Conservation (phyloP, 768 basidiomycete genomes). For the Xerocomellus amylosporus region DNA sequence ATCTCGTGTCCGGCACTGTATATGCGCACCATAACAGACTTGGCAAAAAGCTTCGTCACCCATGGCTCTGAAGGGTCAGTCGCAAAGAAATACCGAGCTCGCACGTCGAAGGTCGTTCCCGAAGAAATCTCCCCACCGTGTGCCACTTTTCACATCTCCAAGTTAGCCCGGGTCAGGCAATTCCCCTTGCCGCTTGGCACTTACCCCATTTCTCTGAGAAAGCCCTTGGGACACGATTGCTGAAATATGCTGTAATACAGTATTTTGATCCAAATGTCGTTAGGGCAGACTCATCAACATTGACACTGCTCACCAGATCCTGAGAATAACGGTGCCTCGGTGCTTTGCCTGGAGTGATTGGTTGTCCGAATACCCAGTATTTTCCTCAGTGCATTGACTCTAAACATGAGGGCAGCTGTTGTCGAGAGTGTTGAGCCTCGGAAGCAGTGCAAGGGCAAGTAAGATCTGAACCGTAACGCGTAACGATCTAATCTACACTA, state of each 20-base stretch:
- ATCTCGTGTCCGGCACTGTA: not conserved
- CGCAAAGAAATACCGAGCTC: conserved; percentile 32
- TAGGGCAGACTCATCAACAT: too few relatives aligned
- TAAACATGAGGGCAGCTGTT: conserved; percentile 8
- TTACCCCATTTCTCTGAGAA: conserved; percentile 26
- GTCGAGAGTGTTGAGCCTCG: not conserved
- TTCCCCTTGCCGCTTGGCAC: not conserved
- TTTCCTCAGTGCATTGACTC: conserved; percentile 4
- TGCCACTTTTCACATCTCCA: conserved; percentile 8
- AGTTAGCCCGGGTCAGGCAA: not conserved
- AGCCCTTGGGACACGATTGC: conserved; percentile 21
- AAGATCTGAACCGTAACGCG: too few relatives aligned
- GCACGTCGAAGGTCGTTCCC: conserved; percentile 7
- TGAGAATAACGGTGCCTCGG: conserved; percentile 13
- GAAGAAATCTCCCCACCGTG: conserved; percentile 25
- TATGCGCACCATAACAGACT: conserved; percentile 29
- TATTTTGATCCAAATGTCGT: not conserved
- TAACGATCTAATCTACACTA: too few relatives aligned
- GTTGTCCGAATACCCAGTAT: not conserved
- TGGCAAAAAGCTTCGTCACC: conserved; percentile 25
- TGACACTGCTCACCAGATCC: conserved; percentile 21
- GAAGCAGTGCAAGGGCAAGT: too few relatives aligned
- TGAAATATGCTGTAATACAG: conserved; percentile 27
- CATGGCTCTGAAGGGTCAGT: conserved; percentile 26
- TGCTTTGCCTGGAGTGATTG: not conserved